Conservation (phyloP, 2,329 filamentous ascomycete species). For the Ceratocystis lukuohia region DNA sequence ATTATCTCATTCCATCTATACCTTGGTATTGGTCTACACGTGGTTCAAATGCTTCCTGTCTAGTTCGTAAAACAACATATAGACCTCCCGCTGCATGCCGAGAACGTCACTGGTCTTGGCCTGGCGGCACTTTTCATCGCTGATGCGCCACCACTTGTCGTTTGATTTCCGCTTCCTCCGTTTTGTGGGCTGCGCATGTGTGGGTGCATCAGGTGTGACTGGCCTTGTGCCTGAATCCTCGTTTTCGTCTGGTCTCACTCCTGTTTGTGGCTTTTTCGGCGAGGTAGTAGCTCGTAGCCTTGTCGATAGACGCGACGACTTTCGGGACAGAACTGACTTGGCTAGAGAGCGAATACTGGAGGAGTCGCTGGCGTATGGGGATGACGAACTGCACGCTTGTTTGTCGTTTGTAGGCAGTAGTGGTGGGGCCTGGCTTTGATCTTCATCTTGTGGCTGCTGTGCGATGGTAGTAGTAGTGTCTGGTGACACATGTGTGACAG, state of each 20-base stretch:
- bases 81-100: conserved; percentile 89
- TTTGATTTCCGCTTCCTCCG: conserved; percentile 36
- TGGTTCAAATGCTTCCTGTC: conserved; percentile 35
- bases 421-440: neutral
- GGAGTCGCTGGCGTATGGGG: conserved; percentile 20
- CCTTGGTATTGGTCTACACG: conserved; percentile 12
- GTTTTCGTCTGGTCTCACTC: neutral
- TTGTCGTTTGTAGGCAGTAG: conserved; percentile 24
- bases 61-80: conserved; percentile 89
- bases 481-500: conserved; percentile 11
- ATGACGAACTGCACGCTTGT: conserved; percentile 28
- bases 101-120: conserved; percentile 84
- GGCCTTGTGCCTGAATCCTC: neutral
- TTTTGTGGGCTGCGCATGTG: neutral
- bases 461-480: neutral
- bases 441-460: conserved; percentile 13
- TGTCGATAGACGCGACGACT: conserved; percentile 27
- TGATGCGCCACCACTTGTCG: conserved; percentile 92
- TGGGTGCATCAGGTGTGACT: too few relatives aligned
- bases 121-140: conserved; percentile 92
- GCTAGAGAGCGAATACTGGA: conserved; percentile 43
- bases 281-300: conserved; percentile 9
- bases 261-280: neutral
- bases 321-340: conserved; percentile 39
- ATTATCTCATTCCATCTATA: neutral